These are phyloP conservation scores for Clohesyomyces aquaticus DNA, from an alignment of 495 filamentous ascomycete species.

Conservation along the genomic window DNA sequence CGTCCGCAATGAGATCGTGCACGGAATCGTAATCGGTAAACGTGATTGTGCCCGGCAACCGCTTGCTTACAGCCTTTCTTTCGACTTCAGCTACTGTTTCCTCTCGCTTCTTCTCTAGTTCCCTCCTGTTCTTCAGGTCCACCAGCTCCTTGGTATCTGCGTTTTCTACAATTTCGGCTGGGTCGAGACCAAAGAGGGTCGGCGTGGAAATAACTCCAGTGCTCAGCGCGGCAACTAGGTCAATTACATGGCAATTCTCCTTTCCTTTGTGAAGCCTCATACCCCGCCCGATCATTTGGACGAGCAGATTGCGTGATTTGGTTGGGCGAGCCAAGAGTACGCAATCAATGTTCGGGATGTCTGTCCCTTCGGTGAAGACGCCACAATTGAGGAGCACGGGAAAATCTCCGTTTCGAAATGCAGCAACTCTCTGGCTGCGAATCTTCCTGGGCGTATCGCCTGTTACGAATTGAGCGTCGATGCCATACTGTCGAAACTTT, in stretches of 20 bases:
- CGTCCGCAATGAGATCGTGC: constrained; percentile 84
- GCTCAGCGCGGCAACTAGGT: constrained; percentile 85
- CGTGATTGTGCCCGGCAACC: constrained; percentile 51
- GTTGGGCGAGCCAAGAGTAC: constrained; percentile 88
- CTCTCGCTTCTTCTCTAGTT: constrained; percentile 46
- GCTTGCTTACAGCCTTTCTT: constrained; percentile 1
- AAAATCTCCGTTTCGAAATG: constrained; percentile 75
- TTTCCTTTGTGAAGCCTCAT: constrained; percentile 83
- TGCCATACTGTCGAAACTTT: constrained; percentile 72
- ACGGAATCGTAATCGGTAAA: constrained; percentile 92
- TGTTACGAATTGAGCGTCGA: constrained; percentile 85
- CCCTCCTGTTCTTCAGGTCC: constrained; percentile 53
- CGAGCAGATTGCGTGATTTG: constrained; percentile 82
- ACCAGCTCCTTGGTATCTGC: constrained; percentile 61
- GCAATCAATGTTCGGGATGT: constrained; percentile 97
- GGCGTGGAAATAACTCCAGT: constrained; percentile 86
- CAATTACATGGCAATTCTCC: constrained; percentile 89
- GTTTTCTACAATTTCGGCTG: constrained; percentile 72
- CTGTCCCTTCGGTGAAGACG: constrained; percentile 95
- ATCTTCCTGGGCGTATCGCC: constrained; percentile 68
- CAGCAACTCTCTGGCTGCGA: constrained; percentile 68
- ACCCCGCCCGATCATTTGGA: constrained; percentile 97
- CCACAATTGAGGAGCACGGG: constrained; percentile 94
- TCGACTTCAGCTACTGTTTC: constrained; percentile 30
- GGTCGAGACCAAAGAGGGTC: constrained; percentile 91